phyloP scores from a whole-genome alignment of 441 rosid species.

The Hura crepitans region DNA sequence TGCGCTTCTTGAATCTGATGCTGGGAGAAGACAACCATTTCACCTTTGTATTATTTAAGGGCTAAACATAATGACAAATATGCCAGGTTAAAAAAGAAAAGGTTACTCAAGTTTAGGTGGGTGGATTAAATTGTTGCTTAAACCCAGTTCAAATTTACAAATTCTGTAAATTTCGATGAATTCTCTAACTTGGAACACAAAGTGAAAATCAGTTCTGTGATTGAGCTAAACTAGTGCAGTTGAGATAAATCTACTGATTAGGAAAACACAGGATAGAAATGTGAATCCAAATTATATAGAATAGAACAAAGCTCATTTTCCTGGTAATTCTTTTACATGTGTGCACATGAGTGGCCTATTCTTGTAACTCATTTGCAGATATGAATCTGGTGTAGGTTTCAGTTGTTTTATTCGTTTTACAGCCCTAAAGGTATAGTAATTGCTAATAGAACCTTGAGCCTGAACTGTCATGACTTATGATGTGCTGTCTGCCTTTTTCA shows the following conservation, averaged over 20 bases:
- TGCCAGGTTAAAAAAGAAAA: neutral
- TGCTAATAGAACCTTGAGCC: neutral
- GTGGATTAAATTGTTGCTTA: neutral
- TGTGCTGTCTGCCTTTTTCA: slow-evolving; percentile 4
- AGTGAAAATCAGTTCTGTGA: neutral
- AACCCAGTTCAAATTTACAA: neutral
- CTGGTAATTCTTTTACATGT: neutral
- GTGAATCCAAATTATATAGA: neutral
- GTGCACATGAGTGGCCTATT: no score
- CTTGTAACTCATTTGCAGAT: no score
- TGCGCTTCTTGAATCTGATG: slow-evolving; percentile 1
- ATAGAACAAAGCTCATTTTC: neutral
- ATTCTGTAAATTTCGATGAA: no score
- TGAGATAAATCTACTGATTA: no score
- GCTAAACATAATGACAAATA: neutral
- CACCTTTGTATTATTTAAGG: neutral
- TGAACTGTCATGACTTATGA: no score
- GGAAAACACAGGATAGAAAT: neutral
- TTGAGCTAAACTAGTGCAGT: neutral
- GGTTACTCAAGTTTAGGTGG: neutral
- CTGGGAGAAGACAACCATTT: neutral
- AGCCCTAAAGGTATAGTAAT: neutral
- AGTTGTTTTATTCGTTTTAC: neutral
- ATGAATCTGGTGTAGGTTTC: neutral
- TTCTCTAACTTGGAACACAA: no score